Evolutionary conservation across 202 grass and related monocot species (phyloP).

Genomic region (Carex arenaria): DNA sequence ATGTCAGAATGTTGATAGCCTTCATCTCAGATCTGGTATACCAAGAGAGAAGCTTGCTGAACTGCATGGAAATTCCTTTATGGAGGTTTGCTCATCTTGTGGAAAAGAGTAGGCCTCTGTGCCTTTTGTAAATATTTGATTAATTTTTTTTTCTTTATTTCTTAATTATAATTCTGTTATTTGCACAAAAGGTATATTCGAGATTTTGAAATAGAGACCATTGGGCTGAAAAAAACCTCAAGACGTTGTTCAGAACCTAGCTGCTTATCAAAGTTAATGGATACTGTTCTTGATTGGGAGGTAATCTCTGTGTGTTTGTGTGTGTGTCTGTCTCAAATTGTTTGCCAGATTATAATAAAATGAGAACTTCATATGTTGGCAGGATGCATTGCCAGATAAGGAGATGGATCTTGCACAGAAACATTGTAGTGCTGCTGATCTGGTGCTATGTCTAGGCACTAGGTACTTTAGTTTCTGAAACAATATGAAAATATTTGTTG

Average conservation of each 20-base stretch:
- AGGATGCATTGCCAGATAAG: constrained; percentile 84
- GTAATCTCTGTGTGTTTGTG: constrained; percentile 29
- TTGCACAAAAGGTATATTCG: constrained; percentile 62
- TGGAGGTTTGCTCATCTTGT: constrained; percentile 80
- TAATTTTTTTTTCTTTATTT: neutral
- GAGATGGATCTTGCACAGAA: constrained; percentile 84
- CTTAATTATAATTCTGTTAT: constrained; percentile 20
- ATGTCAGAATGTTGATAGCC: constrained; percentile 84
- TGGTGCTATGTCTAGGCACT: constrained; percentile 94
- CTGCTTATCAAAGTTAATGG: constrained; percentile 74
- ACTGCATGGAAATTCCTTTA: constrained; percentile 94
- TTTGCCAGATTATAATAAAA: constrained; percentile 13
- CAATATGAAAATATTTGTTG: constrained; percentile 3
- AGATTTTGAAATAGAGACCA: constrained; percentile 98
- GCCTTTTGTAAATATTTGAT: constrained; percentile 17
- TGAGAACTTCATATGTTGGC: constrained; percentile 25
- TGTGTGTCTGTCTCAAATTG: constrained; percentile 5
- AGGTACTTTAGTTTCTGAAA: constrained; percentile 50
- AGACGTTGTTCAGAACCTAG: constrained; percentile 69
- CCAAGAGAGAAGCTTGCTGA: constrained; percentile 82
- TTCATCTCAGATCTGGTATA: constrained; percentile 90
- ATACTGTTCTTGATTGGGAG: constrained; percentile 99
- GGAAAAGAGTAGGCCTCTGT: constrained; percentile 62
- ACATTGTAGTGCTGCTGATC: constrained; percentile 71
- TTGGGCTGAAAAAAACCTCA: constrained; percentile 87